Conservation (phyloP, 2,329 filamentous ascomycete genomes). For the Rutstroemia sp. region DNA sequence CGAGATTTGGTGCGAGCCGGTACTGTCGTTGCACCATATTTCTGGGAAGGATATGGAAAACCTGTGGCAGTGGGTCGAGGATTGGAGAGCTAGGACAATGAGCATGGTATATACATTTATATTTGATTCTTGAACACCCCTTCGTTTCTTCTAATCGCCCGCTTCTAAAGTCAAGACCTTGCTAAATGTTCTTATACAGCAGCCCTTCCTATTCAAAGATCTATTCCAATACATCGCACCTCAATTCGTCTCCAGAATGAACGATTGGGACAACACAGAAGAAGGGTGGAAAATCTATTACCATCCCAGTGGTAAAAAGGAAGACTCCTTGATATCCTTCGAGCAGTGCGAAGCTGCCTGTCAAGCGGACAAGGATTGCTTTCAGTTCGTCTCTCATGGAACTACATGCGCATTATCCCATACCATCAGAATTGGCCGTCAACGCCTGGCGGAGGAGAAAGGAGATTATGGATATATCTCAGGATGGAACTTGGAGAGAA, state of each 20-base stretch:
- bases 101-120: slow-evolving; percentile 7
- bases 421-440: slow-evolving; percentile 4
- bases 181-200: not conserved
- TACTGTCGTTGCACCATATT: slow-evolving; percentile 15
- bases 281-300: not conserved
- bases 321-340: not conserved
- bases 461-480: slow-evolving; percentile 2
- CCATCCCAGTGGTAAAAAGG: not conserved
- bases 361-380: slow-evolving; percentile 7
- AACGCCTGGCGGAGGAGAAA: not conserved
- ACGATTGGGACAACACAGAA: slow-evolving; percentile 10
- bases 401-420: slow-evolving; percentile 5
- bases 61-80: slow-evolving; percentile 10
- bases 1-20: slow-evolving; percentile 15
- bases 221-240: slow-evolving; percentile 8
- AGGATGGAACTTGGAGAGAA: slow-evolving; percentile 8
- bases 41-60: slow-evolving; percentile 7
- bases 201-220: not conserved
- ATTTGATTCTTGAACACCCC: not conserved
- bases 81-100: slow-evolving; percentile 10
- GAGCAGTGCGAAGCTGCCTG: slow-evolving; percentile 9
- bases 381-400: slow-evolving; percentile 8
- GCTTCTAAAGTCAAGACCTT: not conserved
- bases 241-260: not conserved
- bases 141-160: not conserved